Conservation (phyloP, 1,139 yeast genomes). For the Blastobotrys arbuscula region DNA sequence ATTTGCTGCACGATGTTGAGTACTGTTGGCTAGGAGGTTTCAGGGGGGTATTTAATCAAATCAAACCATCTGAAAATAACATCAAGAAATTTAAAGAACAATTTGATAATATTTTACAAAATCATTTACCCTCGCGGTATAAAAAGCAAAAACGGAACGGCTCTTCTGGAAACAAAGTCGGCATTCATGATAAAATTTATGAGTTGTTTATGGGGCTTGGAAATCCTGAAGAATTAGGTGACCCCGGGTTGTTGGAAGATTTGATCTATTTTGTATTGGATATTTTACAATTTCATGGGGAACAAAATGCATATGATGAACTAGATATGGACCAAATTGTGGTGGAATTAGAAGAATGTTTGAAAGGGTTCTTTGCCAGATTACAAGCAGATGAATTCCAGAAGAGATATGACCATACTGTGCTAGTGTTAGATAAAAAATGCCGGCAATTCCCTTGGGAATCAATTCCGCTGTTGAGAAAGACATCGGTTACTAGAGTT, state of each 20-base stretch:
- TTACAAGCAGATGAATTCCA: neutral
- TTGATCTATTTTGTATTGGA: slow-evolving; percentile 59
- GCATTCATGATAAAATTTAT: slow-evolving; percentile 47
- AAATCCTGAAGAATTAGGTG: slow-evolving; percentile 32
- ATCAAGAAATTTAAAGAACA: slow-evolving; percentile 38
- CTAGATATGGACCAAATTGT: slow-evolving; percentile 48
- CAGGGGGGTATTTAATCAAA: slow-evolving; percentile 47
- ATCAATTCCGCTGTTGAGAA: slow-evolving; percentile 52
- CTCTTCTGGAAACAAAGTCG: slow-evolving; percentile 25
- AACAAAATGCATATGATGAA: slow-evolving; percentile 57
- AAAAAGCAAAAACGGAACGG: slow-evolving; percentile 15
- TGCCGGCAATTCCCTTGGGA: slow-evolving; percentile 87
- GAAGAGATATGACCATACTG: slow-evolving; percentile 45
- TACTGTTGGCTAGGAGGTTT: slow-evolving; percentile 80
- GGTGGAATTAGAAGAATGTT: slow-evolving; percentile 46
- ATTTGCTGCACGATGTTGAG: slow-evolving; percentile 56
- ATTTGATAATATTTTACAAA: slow-evolving; percentile 35
- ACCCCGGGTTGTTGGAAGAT: slow-evolving; percentile 51
- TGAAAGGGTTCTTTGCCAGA: slow-evolving; percentile 32
- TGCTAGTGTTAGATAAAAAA: slow-evolving; percentile 59
- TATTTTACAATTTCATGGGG: slow-evolving; percentile 56
- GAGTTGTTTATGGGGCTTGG: slow-evolving; percentile 50
- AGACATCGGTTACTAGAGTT: slow-evolving; percentile 61
- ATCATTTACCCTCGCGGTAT: slow-evolving; percentile 33
- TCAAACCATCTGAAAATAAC: slow-evolving; percentile 17